Base-by-base conservation (phyloP, 1,284 basidiomycete species). In the Ganoderma meredithae region DNA sequence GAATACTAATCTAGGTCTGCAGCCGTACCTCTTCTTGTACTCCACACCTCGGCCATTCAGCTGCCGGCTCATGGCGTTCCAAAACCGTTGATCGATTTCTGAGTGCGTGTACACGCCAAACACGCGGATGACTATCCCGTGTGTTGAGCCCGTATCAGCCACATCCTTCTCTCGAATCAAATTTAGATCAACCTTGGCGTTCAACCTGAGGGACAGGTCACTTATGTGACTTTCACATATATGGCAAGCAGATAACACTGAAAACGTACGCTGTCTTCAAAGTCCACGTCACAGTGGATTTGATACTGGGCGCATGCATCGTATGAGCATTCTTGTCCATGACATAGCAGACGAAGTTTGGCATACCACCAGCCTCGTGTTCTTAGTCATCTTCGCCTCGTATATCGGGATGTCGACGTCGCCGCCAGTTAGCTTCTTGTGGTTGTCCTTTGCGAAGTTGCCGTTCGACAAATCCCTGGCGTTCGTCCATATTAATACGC, bases 361-460 rank as follows among this genome's bases (percentile, higher is more conserved):
- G 25, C 86, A 22, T 74, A 91, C 90, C 22, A 91, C 83, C 3
- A 91, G 79, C 6, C 90, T 82, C 31, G 83, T 78, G 73, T 91
- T 88, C 0, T 83, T 71, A 0, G 87, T 89, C 85, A 91, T 87
- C 75, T 90, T 91, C 0, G 90, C 90, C 74, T 90, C 90, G 64
- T 84, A 91, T 9, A 92, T 85, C 0, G 90, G 89, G 3, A 78
- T 77, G 9, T 84, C 84, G 6, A 78, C 78, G 33, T 79, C 76
- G 0, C 79, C 69, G 0, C 83, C 84, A 33, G 82, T 87, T 13
- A 92, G 78, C n/a, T 82, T 77, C 76, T 90, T 91, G 69, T 91
- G 88, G 68, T 92, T 92, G 70, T 90, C 88, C 9, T 83, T 82
- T 0, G 90, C 90, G 74, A 92, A 91, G 70, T 88, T 84, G 0